Conservation (phyloP, 1,139 yeast genomes). For the Geotrichum fermentans region DNA sequence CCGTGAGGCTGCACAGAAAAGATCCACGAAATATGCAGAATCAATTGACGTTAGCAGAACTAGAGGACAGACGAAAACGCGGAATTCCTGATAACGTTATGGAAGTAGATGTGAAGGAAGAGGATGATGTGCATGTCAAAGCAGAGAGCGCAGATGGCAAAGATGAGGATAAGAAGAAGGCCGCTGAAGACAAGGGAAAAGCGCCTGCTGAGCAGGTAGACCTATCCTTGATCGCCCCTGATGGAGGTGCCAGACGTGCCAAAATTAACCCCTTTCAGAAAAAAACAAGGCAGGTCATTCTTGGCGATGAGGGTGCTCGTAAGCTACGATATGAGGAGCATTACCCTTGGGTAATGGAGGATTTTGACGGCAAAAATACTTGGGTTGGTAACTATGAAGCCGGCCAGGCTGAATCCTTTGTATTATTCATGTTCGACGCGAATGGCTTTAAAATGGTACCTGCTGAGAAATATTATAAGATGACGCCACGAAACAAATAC, state of each 20-base stretch:
- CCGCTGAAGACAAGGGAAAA: conserved; percentile 35
- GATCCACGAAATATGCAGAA: conserved; percentile 88
- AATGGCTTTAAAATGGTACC: conserved; percentile 93
- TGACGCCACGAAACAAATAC: conserved; percentile 88
- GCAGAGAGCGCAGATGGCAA: conserved; percentile 29
- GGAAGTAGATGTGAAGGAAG: conserved; percentile 17
- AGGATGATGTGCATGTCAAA: conserved; percentile 18
- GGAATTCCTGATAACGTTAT: conserved; percentile 24
- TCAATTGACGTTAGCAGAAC: conserved; percentile 63
- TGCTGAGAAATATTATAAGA: conserved; percentile 86
- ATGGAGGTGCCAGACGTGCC: conserved; percentile 78
- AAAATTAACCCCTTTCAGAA: conserved; percentile 62
- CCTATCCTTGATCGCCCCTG: conserved; percentile 72
- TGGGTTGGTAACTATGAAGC: conserved; percentile 97
- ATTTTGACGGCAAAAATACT: conserved; percentile 87
- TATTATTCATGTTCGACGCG: conserved; percentile 75
- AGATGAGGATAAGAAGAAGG: conserved; percentile 27
- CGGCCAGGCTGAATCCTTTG: conserved; percentile 82
- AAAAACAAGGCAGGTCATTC: conserved; percentile 78
- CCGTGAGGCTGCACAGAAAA: conserved; percentile 82
- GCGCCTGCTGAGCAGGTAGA: conserved; percentile 41
- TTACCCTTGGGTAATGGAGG: conserved; percentile 97
- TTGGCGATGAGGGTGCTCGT: conserved; percentile 75
- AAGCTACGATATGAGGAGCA: conserved; percentile 88
- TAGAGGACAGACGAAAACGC: conserved; percentile 55